Conservation (phyloP, 352 stramenopile genomes). For the Phytopythium mirpurense region DNA sequence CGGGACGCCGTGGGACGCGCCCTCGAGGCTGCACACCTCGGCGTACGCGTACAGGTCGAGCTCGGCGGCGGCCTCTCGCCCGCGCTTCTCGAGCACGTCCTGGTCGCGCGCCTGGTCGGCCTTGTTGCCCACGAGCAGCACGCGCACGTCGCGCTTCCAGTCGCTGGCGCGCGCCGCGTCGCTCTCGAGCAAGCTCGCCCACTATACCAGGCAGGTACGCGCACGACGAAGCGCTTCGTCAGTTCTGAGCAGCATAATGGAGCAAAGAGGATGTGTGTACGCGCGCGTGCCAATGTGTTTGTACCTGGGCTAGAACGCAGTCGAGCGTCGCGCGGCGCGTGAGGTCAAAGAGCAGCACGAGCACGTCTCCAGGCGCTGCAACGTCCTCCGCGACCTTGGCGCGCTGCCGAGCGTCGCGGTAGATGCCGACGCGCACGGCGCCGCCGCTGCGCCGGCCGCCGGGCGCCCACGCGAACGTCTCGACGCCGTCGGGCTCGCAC, state of each 20-base stretch:
- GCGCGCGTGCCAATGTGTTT: too few relatives aligned
- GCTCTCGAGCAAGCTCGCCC: constrained; percentile 26
- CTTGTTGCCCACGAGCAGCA: constrained; percentile 54
- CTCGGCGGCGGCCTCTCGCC: constrained; percentile 31
- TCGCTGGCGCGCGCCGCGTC: not conserved
- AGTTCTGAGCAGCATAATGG: too few relatives aligned
- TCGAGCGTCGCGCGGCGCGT: constrained; percentile 33
- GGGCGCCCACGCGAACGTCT: constrained; percentile 1
- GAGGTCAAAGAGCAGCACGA: constrained; percentile 56
- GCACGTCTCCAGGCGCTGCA: constrained; percentile 10
- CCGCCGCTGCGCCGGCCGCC: not conserved
- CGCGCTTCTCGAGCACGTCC: constrained; percentile 30
- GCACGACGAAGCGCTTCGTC: too few relatives aligned
- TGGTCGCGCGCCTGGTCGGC: constrained; percentile 32
- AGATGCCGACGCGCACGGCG: constrained; percentile 8
- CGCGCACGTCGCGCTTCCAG: constrained; percentile 8
- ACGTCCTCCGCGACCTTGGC: constrained; percentile 8
- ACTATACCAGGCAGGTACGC: constrained; percentile 11
- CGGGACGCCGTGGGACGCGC: constrained; percentile 16
- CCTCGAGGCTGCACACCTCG: constrained; percentile 34
- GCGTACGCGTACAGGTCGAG: constrained; percentile 54
- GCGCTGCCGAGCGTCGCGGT: constrained; percentile 9
- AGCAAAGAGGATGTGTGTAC: not conserved
- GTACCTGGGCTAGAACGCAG: constrained; percentile 25
- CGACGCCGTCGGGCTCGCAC: not conserved